phyloP scores from a whole-genome alignment of 305 asterid species.

The Fraxinus velutina region DNA sequence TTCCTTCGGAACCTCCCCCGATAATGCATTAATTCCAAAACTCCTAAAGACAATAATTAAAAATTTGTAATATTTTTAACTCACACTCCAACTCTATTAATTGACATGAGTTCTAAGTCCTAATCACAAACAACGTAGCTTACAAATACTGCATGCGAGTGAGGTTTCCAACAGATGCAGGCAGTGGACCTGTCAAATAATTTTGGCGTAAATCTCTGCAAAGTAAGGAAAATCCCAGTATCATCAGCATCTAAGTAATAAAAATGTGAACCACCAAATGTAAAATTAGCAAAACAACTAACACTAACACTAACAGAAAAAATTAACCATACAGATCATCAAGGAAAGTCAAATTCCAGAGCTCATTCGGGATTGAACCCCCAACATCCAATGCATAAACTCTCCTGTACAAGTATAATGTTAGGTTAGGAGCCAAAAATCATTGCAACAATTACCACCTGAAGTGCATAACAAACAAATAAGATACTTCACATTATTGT shows the following conservation, averaged over 20 bases:
- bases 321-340: constrained; percentile 45
- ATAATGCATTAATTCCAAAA: constrained; percentile 60
- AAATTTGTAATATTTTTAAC: constrained; percentile 3
- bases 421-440: not conserved
- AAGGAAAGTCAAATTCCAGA: constrained; percentile 73
- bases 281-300: not conserved
- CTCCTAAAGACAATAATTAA: constrained; percentile 38
- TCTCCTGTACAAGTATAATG: constrained; percentile 42
- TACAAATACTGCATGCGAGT: constrained; percentile 61
- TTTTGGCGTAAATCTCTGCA: constrained; percentile 57
- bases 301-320: not conserved
- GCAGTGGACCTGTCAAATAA: constrained; percentile 62
- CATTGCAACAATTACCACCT: not conserved
- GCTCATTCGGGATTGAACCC: constrained; percentile 66
- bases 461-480: not conserved
- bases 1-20: constrained; percentile 70
- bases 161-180: constrained; percentile 57
- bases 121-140: constrained; percentile 13
- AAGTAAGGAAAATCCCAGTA: not conserved
- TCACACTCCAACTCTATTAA: not conserved
- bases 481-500: not conserved
- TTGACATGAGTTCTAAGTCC: not conserved
- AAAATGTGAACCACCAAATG: not conserved
- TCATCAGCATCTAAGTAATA: not conserved
- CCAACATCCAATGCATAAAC: constrained; percentile 42